These are phyloP conservation scores for Wickerhamiella qilinensis DNA, from an alignment of 805 yeast species.

Conservation along the genomic window DNA sequence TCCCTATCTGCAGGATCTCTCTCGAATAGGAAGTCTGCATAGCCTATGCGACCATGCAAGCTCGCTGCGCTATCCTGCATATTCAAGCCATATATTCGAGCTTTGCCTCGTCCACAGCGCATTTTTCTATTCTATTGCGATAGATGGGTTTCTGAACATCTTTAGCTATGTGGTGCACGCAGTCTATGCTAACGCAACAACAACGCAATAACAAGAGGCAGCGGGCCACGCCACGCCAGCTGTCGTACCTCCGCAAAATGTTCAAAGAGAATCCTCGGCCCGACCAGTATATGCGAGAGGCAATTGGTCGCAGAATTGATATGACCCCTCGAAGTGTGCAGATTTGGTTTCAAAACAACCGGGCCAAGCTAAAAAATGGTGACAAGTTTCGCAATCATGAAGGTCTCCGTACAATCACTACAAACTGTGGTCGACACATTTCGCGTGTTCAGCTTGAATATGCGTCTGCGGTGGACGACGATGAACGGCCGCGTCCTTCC, in stretches of 20 bases:
- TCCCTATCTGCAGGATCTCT: too few species aligned
- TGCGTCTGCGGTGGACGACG: too few species aligned
- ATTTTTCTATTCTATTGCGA: too few species aligned
- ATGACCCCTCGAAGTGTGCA: constrained; percentile 82
- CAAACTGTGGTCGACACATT: constrained; percentile 3
- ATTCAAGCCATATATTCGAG: too few species aligned
- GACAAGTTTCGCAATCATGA: background rate
- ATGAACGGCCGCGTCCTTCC: too few species aligned
- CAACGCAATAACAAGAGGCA: constrained; percentile 35
- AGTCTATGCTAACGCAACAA: constrained; percentile 20
- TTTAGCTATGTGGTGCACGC: too few species aligned
- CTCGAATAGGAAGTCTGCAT: too few species aligned
- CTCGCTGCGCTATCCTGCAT: too few species aligned
- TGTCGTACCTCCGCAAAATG: constrained; percentile 49
- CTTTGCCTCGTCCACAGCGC: too few species aligned
- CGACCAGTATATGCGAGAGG: constrained; percentile 19
- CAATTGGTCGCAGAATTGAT: constrained; percentile 52
- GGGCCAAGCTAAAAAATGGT: constrained; percentile 30
- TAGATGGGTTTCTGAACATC: too few species aligned
- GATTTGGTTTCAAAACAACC: constrained; percentile 83
- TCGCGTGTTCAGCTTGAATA: constrained; percentile 8
- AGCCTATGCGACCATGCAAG: too few species aligned
- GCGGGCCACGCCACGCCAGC: constrained; percentile 66
- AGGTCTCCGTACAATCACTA: constrained; percentile 3
- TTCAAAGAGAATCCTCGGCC: constrained; percentile 66